Percentiles rank a stretch among this genome's conserved stretches.
Evolutionary conservation across 495 filamentous ascomycete genomes (phyloP).

Genomic region (Sporormia fimetaria): DNA sequence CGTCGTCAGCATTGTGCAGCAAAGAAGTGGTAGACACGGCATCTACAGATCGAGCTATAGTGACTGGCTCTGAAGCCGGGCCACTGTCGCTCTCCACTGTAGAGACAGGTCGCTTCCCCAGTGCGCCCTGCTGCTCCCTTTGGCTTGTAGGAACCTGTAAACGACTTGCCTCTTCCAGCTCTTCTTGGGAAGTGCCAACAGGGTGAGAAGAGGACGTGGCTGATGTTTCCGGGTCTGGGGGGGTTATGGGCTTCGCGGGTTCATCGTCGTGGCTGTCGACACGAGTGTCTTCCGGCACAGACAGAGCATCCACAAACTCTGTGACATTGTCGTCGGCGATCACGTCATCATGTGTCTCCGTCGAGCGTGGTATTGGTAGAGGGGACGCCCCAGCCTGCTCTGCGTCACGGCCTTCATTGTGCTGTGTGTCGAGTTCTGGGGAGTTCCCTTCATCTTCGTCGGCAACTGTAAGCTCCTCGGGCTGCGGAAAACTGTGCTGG

Average conservation of each 20-base stretch:
- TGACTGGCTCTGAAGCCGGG: constrained; percentile 8
- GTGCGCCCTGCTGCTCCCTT: background rate
- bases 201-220: too few relatives aligned
- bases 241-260: background rate
- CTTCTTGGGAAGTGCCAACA: too few relatives aligned
- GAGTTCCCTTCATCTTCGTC: constrained; percentile 21
- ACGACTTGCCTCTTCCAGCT: constrained; percentile 18
- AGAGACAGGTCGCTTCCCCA: constrained; percentile 17
- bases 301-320: constrained; percentile 21
- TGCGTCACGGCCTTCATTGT: background rate
- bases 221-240: too few relatives aligned
- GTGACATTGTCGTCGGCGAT: constrained; percentile 2
- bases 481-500: constrained; percentile 37
- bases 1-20: constrained; percentile 21
- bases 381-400: background rate
- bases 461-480: constrained; percentile 30
- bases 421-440: too few relatives aligned
- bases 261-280: background rate
- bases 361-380: constrained; percentile 10
- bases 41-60: constrained; percentile 20
- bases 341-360: constrained; percentile 7
- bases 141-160: constrained; percentile 13
- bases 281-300: constrained; percentile 16
- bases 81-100: constrained; percentile 20
- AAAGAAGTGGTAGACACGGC: constrained; percentile 21